These are phyloP conservation scores for Yamadazyma diospyri DNA, from an alignment of 1,139 yeast genomes.

Conservation along the genomic window DNA sequence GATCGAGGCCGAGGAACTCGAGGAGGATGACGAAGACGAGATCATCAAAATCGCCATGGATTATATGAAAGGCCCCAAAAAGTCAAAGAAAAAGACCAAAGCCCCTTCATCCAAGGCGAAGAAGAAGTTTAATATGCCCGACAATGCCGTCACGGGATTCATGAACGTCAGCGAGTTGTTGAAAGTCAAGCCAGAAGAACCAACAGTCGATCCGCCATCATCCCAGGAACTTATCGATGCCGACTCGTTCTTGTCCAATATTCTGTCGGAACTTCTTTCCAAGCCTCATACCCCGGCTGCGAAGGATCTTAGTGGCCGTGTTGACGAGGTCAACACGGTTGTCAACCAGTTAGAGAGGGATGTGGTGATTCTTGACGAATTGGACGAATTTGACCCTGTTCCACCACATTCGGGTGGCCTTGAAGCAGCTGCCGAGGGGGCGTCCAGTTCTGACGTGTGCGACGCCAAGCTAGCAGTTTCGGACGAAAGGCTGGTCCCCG, in stretches of 20 bases:
- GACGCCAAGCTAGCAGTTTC: background rate
- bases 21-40: slow-evolving; percentile 59
- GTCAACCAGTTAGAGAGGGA: no score
- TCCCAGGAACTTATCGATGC: slow-evolving; percentile 6
- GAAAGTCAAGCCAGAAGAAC: background rate
- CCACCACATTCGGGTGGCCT: no score
- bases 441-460: no score
- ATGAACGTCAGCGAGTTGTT: slow-evolving; percentile 53
- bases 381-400: no score
- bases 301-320: no score
- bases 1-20: slow-evolving; percentile 63
- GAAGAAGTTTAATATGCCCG: slow-evolving; percentile 68
- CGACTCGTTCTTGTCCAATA: slow-evolving; percentile 3
- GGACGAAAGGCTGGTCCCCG: background rate
- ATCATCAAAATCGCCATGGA: slow-evolving; percentile 61
- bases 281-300: no score
- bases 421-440: no score
- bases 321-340: no score
- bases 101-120: slow-evolving; percentile 6
- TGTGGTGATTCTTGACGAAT: no score
- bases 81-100: slow-evolving; percentile 14
- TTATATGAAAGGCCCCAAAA: slow-evolving; percentile 34
- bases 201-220: background rate
- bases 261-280: no score
- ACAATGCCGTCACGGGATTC: slow-evolving; percentile 70